phyloP scores from a whole-genome alignment of 1,284 basidiomycete genomes.

The Apiotrichum porosum region DNA sequence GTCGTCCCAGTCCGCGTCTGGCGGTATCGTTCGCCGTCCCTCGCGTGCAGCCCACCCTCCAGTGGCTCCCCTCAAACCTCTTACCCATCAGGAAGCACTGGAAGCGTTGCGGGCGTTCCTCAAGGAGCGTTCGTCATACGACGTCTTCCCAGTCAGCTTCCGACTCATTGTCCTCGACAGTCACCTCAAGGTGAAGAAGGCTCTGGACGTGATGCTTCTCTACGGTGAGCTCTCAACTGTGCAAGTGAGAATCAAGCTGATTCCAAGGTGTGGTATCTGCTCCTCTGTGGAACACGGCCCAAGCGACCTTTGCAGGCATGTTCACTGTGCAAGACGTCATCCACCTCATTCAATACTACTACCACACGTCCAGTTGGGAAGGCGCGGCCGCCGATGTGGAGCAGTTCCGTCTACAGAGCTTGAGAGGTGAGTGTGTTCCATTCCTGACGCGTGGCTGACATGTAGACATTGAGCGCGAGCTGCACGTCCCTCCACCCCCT shows the following conservation, averaged over 20 bases:
- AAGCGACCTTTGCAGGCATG: constrained; percentile 84
- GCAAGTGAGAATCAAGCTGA: no score
- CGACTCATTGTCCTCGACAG: constrained; percentile 94
- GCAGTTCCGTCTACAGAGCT: constrained; percentile 80
- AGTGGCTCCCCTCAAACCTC: constrained; percentile 22
- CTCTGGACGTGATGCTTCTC: constrained; percentile 77
- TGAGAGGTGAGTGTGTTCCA: constrained; percentile 63
- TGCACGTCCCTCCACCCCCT: constrained; percentile 89
- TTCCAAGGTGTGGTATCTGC: constrained; percentile 99
- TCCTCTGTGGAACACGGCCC: constrained; percentile 94
- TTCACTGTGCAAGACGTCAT: constrained; percentile 94
- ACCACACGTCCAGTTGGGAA: constrained; percentile 77
- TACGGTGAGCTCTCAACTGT: constrained; percentile 73
- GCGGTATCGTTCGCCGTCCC: constrained; percentile 30
- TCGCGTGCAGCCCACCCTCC: constrained; percentile 40
- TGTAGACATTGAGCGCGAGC: constrained; percentile 85
- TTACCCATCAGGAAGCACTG: constrained; percentile 66
- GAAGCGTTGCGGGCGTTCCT: constrained; percentile 75
- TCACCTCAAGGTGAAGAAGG: constrained; percentile 88
- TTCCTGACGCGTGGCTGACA: constrained; percentile 7
- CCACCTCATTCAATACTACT: constrained; percentile 95
- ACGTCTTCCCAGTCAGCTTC: constrained; percentile 94
- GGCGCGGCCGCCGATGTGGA: constrained; percentile 87
- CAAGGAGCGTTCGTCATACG: constrained; percentile 80
- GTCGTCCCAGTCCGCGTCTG: constrained; percentile 12